phyloP scores from a whole-genome alignment of 2,329 filamentous ascomycete species.

The Apiospora saccharicola region DNA sequence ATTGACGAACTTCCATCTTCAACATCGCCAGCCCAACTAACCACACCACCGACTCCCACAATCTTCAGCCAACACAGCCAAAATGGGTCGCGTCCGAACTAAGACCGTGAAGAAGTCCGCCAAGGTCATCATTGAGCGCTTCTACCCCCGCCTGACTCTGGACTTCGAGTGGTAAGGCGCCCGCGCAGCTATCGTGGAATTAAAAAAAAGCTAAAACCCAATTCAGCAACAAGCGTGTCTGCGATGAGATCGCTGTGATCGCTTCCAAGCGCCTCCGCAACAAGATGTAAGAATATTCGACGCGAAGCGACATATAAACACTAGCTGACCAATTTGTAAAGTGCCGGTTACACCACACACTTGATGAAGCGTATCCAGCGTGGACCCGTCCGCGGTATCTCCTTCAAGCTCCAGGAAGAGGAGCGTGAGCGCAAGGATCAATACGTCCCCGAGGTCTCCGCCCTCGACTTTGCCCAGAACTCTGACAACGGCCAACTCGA shows the following conservation, averaged over 20 bases:
- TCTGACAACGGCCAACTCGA: slow-evolving; percentile 92
- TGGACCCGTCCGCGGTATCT: slow-evolving; percentile 98
- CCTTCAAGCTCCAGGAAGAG: slow-evolving; percentile 99
- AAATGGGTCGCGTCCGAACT: slow-evolving; percentile 75
- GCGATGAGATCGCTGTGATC: slow-evolving; percentile 99
- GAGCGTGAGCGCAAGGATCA: slow-evolving; percentile 99
- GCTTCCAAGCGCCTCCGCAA: slow-evolving; percentile 98
- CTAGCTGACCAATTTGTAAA: slow-evolving; percentile 56
- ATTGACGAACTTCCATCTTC: slow-evolving; percentile 11
- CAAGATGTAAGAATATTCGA: slow-evolving; percentile 73
- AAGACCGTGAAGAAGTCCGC: slow-evolving; percentile 80
- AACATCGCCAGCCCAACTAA: slow-evolving; percentile 33
- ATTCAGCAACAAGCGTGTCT: slow-evolving; percentile 46
- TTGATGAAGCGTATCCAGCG: slow-evolving; percentile 99
- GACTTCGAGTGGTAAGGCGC: slow-evolving; percentile 82
- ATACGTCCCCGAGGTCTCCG: slow-evolving; percentile 98
- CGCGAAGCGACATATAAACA: not conserved
- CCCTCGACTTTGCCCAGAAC: slow-evolving; percentile 97
- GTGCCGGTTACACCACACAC: slow-evolving; percentile 98
- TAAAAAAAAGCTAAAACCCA: slow-evolving; percentile 75
- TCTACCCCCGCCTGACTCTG: slow-evolving; percentile 97
- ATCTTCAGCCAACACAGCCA: slow-evolving; percentile 57
- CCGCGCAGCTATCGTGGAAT: too few relatives aligned
- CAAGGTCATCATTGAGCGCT: slow-evolving; percentile 99
- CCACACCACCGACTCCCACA: slow-evolving; percentile 35